These are phyloP conservation scores for Chlorella ohadii DNA, from an alignment of 139 green algal genomes.

Conservation along the genomic window DNA sequence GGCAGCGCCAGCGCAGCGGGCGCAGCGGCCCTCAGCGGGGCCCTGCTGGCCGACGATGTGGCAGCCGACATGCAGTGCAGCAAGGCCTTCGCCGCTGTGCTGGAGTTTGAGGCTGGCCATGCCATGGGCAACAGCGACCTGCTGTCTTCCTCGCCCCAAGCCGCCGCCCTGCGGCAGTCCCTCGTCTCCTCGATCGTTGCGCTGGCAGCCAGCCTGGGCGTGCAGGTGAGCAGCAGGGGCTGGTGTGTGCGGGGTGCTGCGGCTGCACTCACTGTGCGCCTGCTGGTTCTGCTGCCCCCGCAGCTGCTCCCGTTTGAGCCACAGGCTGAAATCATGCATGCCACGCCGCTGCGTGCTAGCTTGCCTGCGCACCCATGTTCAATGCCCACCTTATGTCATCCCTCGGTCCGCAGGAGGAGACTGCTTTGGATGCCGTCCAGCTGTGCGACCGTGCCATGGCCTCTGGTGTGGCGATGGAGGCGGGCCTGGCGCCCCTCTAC, in stretches of 20 bases:
- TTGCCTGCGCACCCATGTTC: no score
- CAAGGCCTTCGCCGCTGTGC: constrained; percentile 70
- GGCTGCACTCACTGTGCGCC: no score
- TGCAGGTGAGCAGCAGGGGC: neutral
- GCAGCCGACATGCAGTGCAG: constrained; percentile 31
- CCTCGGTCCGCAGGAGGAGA: constrained; percentile 48
- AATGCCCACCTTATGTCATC: no score
- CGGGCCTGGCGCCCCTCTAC: constrained; percentile 9
- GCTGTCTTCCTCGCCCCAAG: constrained; percentile 46
- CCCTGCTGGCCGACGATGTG: constrained; percentile 48
- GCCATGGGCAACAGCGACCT: constrained; percentile 32
- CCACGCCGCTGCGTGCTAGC: no score
- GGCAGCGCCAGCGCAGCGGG: neutral
- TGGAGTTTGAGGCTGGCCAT: constrained; percentile 63
- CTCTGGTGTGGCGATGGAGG: neutral
- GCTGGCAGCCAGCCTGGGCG: constrained; percentile 15
- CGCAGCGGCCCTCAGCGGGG: neutral
- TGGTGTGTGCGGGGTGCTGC: no score
- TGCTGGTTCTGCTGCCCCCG: no score
- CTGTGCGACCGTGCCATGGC: constrained; percentile 45
- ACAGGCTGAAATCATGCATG: no score
- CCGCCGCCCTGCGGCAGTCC: constrained; percentile 22
- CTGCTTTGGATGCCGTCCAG: constrained; percentile 49
- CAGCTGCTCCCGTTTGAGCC: no score
- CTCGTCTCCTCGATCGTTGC: constrained; percentile 21